Base-by-base conservation (phyloP, 768 basidiomycete genomes). In the Pulveroboletus ravenelii region DNA sequence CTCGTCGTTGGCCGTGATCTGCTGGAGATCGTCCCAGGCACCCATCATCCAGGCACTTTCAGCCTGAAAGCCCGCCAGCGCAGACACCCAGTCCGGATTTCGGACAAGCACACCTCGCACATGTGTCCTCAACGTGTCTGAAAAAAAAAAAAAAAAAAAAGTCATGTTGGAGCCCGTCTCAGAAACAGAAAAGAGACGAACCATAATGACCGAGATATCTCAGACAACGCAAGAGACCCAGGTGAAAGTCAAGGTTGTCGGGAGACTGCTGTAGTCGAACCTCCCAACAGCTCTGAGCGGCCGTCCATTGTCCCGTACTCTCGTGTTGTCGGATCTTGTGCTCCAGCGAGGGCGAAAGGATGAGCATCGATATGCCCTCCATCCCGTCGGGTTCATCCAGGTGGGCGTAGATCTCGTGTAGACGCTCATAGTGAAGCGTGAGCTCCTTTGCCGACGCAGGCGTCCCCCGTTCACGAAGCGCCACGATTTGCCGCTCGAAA, bases 201-300 rank as follows among this genome's bases (percentile, higher is more conserved):
- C 96, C 96, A 67, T 97, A 97, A 66, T 99, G 96, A 9, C 96
- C 96, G 10, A 99, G 76, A 63, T 97, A 96, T 18, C 92, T 78
- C 48, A 98, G 75, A 64, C 95, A 98, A 42, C 91, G 81, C 54
- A 97, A 68, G 10, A 99, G 77, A 13, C 96, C 96, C 14, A 94
- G 69, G 65, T 99, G 95, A 53, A 85, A 87, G 20, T 87, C 81
- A 5, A 95, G 76, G 57, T 95, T 93, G 60, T 95, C 84, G 0
- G 95, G 94, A 18, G 84, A 82, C 51, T 90, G 84, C 63, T 97
- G 95, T 14, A 99, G 75, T 42, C 86, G 80, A 12, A 98, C 85
- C 68, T 99, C 96, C 96, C 96, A 99, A 61, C 96, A 99, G 62
- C 95, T 98, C 68, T 98, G 96, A 8, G 96, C 95, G 9, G 93